Conservation (phyloP, 2,329 filamentous ascomycete species). For the Exophiala alcalophila region DNA sequence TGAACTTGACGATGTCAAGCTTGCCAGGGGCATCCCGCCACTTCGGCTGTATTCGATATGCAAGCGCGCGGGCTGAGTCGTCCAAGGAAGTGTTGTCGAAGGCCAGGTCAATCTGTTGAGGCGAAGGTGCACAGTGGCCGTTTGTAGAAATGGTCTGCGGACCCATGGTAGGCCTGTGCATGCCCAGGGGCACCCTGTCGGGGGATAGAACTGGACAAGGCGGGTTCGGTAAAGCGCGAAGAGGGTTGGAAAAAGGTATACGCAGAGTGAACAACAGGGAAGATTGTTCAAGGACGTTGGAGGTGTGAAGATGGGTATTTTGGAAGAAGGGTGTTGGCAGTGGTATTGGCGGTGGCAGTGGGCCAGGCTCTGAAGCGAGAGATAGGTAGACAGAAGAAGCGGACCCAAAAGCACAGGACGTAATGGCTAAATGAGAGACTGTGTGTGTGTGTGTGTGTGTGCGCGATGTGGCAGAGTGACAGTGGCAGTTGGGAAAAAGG, state of each 20-base stretch:
- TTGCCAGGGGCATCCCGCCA: conserved; percentile 73
- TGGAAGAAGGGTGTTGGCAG: too few species aligned
- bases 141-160: conserved; percentile 13
- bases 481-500: too few species aligned
- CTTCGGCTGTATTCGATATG: conserved; percentile 75
- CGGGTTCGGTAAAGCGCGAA: not conserved
- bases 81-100: conserved; percentile 78
- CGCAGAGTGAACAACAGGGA: too few species aligned
- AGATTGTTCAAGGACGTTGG: not conserved
- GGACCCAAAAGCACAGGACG: too few species aligned
- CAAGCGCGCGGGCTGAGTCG: conserved; percentile 72
- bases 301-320: not conserved
- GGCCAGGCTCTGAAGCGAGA: too few species aligned
- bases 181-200: conserved; percentile 3
- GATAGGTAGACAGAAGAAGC: too few species aligned
- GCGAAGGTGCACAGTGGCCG: conserved; percentile 11
- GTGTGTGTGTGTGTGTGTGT: too few species aligned
- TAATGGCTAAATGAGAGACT: too few species aligned
- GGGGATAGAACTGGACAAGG: not conserved
- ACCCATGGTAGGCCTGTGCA: conserved; percentile 23
- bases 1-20: conserved; percentile 86
- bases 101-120: conserved; percentile 62
- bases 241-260: too few species aligned
- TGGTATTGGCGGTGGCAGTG: too few species aligned
- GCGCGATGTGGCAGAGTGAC: too few species aligned